Base-by-base conservation (phyloP, 2,329 filamentous ascomycete genomes). In the Trichoderma harzianum region DNA sequence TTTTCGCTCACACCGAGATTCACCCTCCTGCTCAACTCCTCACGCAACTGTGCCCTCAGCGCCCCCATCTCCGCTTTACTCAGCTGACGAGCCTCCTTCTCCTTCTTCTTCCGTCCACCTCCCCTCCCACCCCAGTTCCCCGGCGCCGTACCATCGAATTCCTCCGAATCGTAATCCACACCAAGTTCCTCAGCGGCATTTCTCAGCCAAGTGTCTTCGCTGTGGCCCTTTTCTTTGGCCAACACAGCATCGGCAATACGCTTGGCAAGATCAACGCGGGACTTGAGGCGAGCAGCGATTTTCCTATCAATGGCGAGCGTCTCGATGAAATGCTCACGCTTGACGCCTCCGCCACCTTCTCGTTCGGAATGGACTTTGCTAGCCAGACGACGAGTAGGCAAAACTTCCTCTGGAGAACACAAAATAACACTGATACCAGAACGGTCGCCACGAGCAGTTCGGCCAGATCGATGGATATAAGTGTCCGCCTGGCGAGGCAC, bases 391-490 rank as follows among this genome's bases (percentile, higher is more conserved):
- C 93, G 88, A 4, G 95, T 95, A 0, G 94, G 93, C 3, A 90
- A 87, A 2, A 97, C 94, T 83, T 99, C 96, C 72, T 98, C 95
- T 0, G 96, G 95, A 0, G 92, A 90, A 78, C 96, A 98, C 67
- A 99, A 90, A 5, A 99, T 85, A 71, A 99, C 90, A 77, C 93
- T 97, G 43, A 93, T 88, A 47, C 96, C 96, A 0, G 87, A 89
- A 14, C 89, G 89, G 24, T 91, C 88, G 3, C 93, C 95, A 78
- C 96, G 93, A 2, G 96, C 96, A 1, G 96, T 98, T 75, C 96
- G 93, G 14, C 96, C 96, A 1, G 96, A 98, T 28, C 96, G 91
- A 79, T 99, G 96, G 16, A 99, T 95, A 79, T 99, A 99, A 62
- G 92, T 92, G 80, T 98, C 95, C 39, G 96, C 96, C 1, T 94